Evolutionary conservation across 2,329 filamentous ascomycete genomes (phyloP), one percentile per base, ranked within the genome.

Genomic region (Ceratocystis colombiana): DNA sequence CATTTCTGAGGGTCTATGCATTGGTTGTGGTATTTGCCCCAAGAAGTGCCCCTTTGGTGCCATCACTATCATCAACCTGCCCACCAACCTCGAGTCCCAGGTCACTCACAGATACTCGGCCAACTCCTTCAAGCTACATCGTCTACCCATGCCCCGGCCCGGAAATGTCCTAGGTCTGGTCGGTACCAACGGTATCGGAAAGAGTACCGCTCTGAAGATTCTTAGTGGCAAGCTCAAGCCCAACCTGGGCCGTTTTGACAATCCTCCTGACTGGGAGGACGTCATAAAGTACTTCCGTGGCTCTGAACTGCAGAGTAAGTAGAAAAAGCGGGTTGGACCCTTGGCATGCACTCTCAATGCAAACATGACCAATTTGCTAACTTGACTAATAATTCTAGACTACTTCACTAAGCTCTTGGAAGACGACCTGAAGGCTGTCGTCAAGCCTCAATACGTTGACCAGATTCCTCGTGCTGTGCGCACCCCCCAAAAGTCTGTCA

Each of bases 11-110:
- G 86, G 85, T 70, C 85, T 96, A 69, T 96, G 93, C 76, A 96
- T 97, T 73, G 94, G 94, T 77, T 99, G 95, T 75, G 95, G 94
- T 87, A 99, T 99, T 80, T 99, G 95, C 78, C 91, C 93, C 57
- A 99, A 99, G 82, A 97, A 97, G 78, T 99, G 94, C 77, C 94
- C 94, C 17, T 99, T 99, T 78, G 88, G 92, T 74, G 94, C 94
- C 73, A 99, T 99, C 79, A 95, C 93, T 77, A 99, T 99, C 77
- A 99, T 99, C 90, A 99, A 99, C 81, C 81, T 99, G 82, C 94
- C 95, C 72, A 99, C 94, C 76, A 99, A 99, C 79, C 88, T 99
- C 77, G 94, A 99, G 78, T 95, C 88, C 71, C 89, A 97, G 77
- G 91, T 99, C 74, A 97, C 94, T 71, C 95, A 99, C 77, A 89